Conservation (phyloP, 768 basidiomycete species). For the Auricularia sp. region DNA sequence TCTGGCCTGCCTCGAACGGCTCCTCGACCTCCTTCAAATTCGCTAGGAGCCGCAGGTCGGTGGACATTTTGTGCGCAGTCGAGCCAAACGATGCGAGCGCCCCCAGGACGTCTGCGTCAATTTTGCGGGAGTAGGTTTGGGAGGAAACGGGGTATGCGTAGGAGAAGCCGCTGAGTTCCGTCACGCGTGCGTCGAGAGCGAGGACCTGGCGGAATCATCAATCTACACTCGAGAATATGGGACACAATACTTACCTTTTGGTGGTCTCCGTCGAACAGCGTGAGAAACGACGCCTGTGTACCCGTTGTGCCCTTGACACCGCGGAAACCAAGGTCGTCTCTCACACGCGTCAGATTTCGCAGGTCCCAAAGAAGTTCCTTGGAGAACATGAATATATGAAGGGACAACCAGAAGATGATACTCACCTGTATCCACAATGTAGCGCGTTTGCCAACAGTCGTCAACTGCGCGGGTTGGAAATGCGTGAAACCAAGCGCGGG, state of each 20-base stretch:
- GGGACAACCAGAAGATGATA: background rate
- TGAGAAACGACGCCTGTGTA: slow-evolving; percentile 91
- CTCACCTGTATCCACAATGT: slow-evolving; percentile 90
- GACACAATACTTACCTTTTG: slow-evolving; percentile 49
- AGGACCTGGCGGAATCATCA: slow-evolving; percentile 49
- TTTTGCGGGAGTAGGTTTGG: slow-evolving; percentile 97
- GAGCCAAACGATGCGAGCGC: slow-evolving; percentile 87
- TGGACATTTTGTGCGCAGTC: slow-evolving; percentile 96
- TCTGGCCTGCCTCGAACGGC: slow-evolving; percentile 97
- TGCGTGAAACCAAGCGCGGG: slow-evolving; percentile 97
- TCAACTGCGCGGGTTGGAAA: slow-evolving; percentile 97
- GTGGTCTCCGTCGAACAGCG: slow-evolving; percentile 92
- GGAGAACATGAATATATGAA: background rate
- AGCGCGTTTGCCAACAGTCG: slow-evolving; percentile 94
- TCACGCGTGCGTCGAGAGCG: slow-evolving; percentile 78
- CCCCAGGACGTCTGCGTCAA: slow-evolving; percentile 86
- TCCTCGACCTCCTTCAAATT: slow-evolving; percentile 98
- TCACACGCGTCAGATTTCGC: slow-evolving; percentile 79
- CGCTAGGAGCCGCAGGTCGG: slow-evolving; percentile 87
- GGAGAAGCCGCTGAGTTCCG: slow-evolving; percentile 81
- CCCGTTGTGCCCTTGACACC: slow-evolving; percentile 99
- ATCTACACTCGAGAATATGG: background rate
- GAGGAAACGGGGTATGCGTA: slow-evolving; percentile 97
- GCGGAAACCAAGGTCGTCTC: slow-evolving; percentile 90
- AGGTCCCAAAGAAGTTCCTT: slow-evolving; percentile 95